Evolutionary conservation across 345 rosid genomes (phyloP).

Genomic region (Anastatica hierochuntica): DNA sequence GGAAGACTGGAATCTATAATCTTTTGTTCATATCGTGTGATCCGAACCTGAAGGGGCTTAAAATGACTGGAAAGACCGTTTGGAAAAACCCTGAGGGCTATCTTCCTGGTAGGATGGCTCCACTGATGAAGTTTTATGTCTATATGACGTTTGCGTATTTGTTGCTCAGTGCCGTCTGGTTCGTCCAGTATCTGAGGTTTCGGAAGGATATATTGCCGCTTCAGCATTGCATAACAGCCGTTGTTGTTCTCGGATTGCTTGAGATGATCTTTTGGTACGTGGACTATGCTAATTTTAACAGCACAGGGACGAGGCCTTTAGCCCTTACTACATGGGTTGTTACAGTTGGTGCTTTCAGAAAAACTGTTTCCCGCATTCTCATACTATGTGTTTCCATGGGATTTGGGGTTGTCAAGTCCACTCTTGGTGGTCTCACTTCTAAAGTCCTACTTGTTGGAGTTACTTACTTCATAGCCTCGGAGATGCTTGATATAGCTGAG

Average conservation of each 20-base stretch:
- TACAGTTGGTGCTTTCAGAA: slow-evolving; percentile 77
- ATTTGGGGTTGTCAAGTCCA: slow-evolving; percentile 91
- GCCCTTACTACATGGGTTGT: slow-evolving; percentile 82
- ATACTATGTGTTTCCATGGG: slow-evolving; percentile 90
- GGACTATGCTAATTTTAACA: slow-evolving; percentile 74
- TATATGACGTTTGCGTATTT: slow-evolving; percentile 63
- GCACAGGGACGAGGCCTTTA: slow-evolving; percentile 67
- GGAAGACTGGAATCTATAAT: slow-evolving; percentile 84
- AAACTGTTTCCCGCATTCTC: slow-evolving; percentile 65
- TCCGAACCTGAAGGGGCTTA: slow-evolving; percentile 65
- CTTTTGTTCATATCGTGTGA: slow-evolving; percentile 82
- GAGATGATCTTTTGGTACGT: slow-evolving; percentile 91
- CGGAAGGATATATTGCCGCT: slow-evolving; percentile 80
- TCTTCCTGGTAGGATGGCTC: slow-evolving; percentile 98
- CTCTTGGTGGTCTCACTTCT: slow-evolving; percentile 93
- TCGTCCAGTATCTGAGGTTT: slow-evolving; percentile 65
- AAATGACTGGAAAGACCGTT: slow-evolving; percentile 80
- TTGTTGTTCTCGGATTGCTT: slow-evolving; percentile 68
- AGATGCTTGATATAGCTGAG: slow-evolving; percentile 76
- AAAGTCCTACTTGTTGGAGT: slow-evolving; percentile 83
- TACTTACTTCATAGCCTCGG: slow-evolving; percentile 89
- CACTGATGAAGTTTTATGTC: slow-evolving; percentile 70
- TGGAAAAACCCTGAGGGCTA: slow-evolving; percentile 94
- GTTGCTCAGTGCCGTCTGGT: slow-evolving; percentile 65
- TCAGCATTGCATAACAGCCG: slow-evolving; percentile 79